A percentile compares a stretch with the other conserved stretches of the same genome.
Conservation (phyloP, 106 monocot species). For the Dactylorhiza incarnata region DNA sequence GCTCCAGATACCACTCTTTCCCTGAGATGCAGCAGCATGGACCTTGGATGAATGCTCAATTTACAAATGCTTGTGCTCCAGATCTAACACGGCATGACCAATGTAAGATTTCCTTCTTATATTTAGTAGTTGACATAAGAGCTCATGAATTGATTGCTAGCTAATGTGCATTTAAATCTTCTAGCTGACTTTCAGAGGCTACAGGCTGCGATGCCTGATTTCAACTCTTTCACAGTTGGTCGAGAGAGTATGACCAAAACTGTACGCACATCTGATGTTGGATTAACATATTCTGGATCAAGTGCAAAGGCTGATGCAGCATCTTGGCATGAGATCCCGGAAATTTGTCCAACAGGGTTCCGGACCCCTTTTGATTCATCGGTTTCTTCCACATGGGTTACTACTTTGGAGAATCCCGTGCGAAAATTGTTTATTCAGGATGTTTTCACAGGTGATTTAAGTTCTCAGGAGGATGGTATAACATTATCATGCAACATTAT, state of each 20-base stretch:
- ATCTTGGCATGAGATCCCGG: background rate
- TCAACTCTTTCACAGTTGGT: background rate
- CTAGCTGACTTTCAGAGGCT: background rate
- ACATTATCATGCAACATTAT: background rate
- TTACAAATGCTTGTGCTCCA: conserved; percentile 17
- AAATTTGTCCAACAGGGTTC: background rate
- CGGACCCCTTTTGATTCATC: conserved; percentile 4
- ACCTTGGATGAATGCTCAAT: conserved; percentile 28
- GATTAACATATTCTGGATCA: background rate
- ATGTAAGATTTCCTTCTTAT: conserved; percentile 19
- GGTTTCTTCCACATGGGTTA: background rate
- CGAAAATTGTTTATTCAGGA: conserved; percentile 8
- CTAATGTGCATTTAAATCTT: background rate
- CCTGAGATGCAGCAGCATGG: conserved; percentile 77
- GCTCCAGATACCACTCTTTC: conserved; percentile 93
- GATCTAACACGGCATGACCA: conserved; percentile 14
- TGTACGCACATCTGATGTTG: background rate
- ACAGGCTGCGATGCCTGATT: conserved; percentile 3
- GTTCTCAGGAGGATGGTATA: background rate
- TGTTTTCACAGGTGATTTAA: background rate
- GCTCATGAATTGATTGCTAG: background rate
- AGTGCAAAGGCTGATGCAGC: background rate
- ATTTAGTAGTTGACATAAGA: background rate
- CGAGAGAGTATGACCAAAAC: background rate
- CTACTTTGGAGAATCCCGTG: background rate